These are phyloP conservation scores for Diplotaxis tenuifolia DNA, from an alignment of 345 rosid genomes.

Conservation along the genomic window DNA sequence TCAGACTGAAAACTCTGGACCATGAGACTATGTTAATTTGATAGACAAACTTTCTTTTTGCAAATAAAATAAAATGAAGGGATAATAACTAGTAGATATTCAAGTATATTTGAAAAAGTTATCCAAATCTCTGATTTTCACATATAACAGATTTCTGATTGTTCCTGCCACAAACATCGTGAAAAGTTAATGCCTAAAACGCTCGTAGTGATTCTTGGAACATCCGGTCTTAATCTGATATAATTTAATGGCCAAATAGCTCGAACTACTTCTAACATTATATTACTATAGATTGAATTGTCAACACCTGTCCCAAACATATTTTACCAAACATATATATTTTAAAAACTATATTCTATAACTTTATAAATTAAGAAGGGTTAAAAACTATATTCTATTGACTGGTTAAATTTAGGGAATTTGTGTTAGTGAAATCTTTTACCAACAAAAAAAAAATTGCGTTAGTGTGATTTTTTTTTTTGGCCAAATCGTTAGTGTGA, in stretches of 20 bases:
- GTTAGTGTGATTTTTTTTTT: no score
- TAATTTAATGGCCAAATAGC: neutral
- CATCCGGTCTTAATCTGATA: neutral
- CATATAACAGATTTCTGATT: constrained; percentile 32
- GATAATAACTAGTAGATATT: constrained; percentile 36
- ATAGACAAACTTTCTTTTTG: neutral
- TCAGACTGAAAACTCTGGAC: neutral
- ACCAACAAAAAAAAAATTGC: no score
- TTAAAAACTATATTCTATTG: no score
- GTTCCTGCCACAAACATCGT: constrained; percentile 44
- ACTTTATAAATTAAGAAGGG: no score
- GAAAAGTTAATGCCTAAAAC: neutral
- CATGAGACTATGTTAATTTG: neutral
- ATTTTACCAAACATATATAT: no score
- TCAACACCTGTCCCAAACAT: neutral
- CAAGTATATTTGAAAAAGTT: constrained; percentile 9
- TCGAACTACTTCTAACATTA: neutral
- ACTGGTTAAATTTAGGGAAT: no score
- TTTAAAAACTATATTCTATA: no score
- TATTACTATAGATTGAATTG: neutral
- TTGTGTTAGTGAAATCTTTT: no score
- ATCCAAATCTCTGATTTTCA: constrained; percentile 21
- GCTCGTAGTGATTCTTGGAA: constrained; percentile 7
- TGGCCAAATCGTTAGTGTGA: no score
- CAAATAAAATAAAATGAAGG: constrained; percentile 5